phyloP scores from a whole-genome alignment of 129 eudicot genomes.

The Pittosporum tobira region DNA sequence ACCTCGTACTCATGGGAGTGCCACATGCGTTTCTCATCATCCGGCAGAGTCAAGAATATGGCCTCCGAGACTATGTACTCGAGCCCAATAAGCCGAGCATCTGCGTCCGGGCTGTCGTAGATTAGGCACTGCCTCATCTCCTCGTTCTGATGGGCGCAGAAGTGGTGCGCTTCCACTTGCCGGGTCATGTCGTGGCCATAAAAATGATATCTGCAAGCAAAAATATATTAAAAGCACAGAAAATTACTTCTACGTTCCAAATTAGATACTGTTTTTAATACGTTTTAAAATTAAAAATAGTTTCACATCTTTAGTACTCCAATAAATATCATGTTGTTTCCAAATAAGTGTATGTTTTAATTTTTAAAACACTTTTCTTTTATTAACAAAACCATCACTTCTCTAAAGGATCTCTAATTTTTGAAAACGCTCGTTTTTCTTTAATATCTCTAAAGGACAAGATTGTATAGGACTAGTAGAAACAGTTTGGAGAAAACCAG shows the following conservation, averaged over 20 bases:
- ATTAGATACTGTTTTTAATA: too few relatives aligned
- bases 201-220: constrained; percentile 53
- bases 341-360: too few relatives aligned
- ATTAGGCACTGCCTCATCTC: constrained; percentile 83
- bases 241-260: too few relatives aligned
- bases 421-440: too few relatives aligned
- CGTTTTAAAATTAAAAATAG: too few relatives aligned
- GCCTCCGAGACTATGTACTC: constrained; percentile 74
- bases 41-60: constrained; percentile 66
- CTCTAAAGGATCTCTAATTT: too few relatives aligned
- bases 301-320: too few relatives aligned
- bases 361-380: too few relatives aligned
- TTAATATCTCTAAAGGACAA: too few relatives aligned
- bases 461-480: neutral
- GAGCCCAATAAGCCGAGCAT: constrained; percentile 65
- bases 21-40: constrained; percentile 75
- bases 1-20: constrained; percentile 93
- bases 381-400: too few relatives aligned
- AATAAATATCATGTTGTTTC: too few relatives aligned
- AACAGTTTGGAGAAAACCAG: neutral
- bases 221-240: neutral
- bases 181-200: constrained; percentile 93
- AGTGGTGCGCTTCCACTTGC: constrained; percentile 98
- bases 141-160: constrained; percentile 72
- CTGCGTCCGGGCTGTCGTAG: constrained; percentile 66